Evolutionary conservation across 2,329 filamentous ascomycete species (phyloP), one percentile per base, ranked within the genome.

Genomic region (Fusarium metavorans): DNA sequence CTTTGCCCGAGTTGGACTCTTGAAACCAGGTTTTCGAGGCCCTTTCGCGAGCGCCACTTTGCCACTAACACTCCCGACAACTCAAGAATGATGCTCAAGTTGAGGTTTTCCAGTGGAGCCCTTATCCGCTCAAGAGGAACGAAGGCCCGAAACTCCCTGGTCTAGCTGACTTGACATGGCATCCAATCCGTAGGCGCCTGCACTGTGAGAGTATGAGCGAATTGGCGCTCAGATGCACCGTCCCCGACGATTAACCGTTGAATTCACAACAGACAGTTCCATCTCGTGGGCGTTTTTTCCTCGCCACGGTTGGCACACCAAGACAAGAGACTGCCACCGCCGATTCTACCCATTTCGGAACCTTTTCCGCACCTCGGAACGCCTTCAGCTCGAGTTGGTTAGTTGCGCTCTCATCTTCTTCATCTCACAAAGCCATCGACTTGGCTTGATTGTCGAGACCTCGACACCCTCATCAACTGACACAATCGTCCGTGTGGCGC

Each of bases 271-370:
- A 25, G 62, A 30, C 27, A 25, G 30, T 41, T 58, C 25, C 35
- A 27, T 37, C 16, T 35, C 64, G 34, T 35, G 27, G 35, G 32
- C 60, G 34, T 39, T 58, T 25, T 64, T 25, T 32, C 39, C n/a
- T 57, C 16, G 56, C 64, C 68, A 72, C 70, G 60, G 32, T 25
- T 70, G 39, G 63, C 58, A 52, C 59, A 59, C 58, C 37, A 58
- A 65, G 50, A 14, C 27, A 52, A 43, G 25, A 52, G 27, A 32
- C 18, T 50, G 58, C 37, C 54, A 73, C 57, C 50, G 56, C 73
- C 73, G 73, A 66, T 64, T 71, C 64, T 66, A 76, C 48, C 70
- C 73, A 71, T 45, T 60, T 57, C 73, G 73, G 71, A 74, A 69
- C 32, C 34, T 27, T n/a, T 76, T 74, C 73, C 73, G 70, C 73